Conservation (phyloP, 495 filamentous ascomycete genomes). For the Monascus purpureus region DNA sequence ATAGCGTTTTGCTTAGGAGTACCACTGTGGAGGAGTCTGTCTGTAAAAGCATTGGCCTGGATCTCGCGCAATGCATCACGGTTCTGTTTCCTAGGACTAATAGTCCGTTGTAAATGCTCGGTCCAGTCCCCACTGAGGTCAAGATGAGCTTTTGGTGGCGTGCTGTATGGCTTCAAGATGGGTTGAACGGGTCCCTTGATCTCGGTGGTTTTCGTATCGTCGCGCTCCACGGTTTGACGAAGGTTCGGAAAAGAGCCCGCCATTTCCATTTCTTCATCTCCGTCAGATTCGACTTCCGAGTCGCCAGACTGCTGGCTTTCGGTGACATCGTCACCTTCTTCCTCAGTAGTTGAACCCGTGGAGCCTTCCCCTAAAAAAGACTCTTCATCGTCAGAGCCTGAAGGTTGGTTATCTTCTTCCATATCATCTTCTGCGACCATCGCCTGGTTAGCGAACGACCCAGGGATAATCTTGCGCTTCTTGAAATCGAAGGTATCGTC, state of each 20-base stretch:
- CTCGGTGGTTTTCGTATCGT: slow-evolving; percentile 26
- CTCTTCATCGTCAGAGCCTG: slow-evolving; percentile 20
- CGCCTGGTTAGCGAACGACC: slow-evolving; percentile 55
- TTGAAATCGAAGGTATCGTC: slow-evolving; percentile 78
- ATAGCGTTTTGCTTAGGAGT: slow-evolving; percentile 17
- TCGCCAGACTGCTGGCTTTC: slow-evolving; percentile 42
- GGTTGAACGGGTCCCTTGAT: slow-evolving; percentile 31
- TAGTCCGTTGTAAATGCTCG: slow-evolving; percentile 77
- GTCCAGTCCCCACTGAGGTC: slow-evolving; percentile 62
- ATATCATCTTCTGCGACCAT: slow-evolving; percentile 37
- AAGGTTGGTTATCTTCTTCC: slow-evolving; percentile 4
- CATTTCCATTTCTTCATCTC: slow-evolving; percentile 61
- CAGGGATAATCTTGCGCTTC: slow-evolving; percentile 56
- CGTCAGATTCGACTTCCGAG: slow-evolving; percentile 57
- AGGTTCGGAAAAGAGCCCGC: slow-evolving; percentile 55
- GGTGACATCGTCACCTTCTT: slow-evolving; percentile 49
- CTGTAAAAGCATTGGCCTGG: slow-evolving; percentile 40
- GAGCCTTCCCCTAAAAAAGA: slow-evolving; percentile 88
- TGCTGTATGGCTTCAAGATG: slow-evolving; percentile 30
- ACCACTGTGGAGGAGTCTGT: slow-evolving; percentile 19
- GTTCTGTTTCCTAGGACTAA: slow-evolving; percentile 80
- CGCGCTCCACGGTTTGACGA: slow-evolving; percentile 53
- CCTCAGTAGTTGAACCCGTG: slow-evolving; percentile 63
- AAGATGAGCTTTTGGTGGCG: slow-evolving; percentile 46
- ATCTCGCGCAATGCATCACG: slow-evolving; percentile 49